These are phyloP conservation scores for Pseudogymnoascus sp. DNA, from an alignment of 2,329 filamentous ascomycete species.

Conservation along the genomic window DNA sequence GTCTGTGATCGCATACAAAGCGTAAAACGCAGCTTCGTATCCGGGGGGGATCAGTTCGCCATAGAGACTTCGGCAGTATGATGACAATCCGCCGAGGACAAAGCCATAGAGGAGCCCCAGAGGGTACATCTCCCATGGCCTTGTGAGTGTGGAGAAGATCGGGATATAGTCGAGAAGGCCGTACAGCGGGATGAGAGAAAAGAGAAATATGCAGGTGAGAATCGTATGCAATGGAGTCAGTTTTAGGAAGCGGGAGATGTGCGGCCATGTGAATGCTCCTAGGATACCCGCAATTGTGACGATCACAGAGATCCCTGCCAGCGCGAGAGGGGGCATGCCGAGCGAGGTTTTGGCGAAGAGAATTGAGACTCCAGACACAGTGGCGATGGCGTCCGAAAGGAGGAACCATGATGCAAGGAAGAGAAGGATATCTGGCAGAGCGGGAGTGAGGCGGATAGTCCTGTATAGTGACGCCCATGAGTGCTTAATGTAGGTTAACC, in stretches of 20 bases:
- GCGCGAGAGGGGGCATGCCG: slow-evolving; percentile 76
- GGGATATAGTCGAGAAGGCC: slow-evolving; percentile 83
- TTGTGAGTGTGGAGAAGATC: slow-evolving; percentile 76
- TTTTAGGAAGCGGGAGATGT: slow-evolving; percentile 59
- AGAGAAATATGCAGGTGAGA: slow-evolving; percentile 79
- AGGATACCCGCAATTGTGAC: slow-evolving; percentile 75
- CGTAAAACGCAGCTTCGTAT: slow-evolving; percentile 92
- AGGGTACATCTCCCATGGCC: slow-evolving; percentile 95
- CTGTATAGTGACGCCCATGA: slow-evolving; percentile 81
- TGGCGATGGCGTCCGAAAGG: slow-evolving; percentile 87
- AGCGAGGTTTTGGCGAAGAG: slow-evolving; percentile 92
- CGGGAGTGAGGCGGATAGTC: slow-evolving; percentile 66
- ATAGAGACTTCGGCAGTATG: slow-evolving; percentile 86
- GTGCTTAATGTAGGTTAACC: slow-evolving; percentile 56
- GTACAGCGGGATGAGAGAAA: slow-evolving; percentile 89
- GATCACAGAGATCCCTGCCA: slow-evolving; percentile 91
- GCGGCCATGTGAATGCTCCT: slow-evolving; percentile 85
- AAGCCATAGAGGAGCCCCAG: slow-evolving; percentile 86
- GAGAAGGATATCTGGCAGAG: slow-evolving; percentile 63
- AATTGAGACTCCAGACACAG: slow-evolving; percentile 87
- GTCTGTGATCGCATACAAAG: slow-evolving; percentile 93
- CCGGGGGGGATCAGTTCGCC: slow-evolving; percentile 91
- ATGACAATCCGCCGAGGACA: slow-evolving; percentile 84
- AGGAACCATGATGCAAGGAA: slow-evolving; percentile 91
- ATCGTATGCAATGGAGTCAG: slow-evolving; percentile 81